Base-by-base conservation (phyloP, 352 stramenopile genomes). In the Paralagenidium karlingii region DNA sequence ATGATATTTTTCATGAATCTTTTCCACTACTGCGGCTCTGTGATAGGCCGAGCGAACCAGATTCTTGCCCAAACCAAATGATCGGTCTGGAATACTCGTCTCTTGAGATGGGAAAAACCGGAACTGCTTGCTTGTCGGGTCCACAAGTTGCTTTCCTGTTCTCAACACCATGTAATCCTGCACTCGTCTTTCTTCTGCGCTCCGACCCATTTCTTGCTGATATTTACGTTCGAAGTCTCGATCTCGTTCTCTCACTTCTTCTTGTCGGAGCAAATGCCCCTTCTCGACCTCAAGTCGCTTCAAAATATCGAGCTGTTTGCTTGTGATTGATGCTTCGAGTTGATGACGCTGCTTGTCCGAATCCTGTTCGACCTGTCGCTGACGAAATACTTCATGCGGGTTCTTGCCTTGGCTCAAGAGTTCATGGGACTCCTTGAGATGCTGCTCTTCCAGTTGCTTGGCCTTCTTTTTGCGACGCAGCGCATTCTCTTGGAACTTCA, bases 31-130 rank as follows among this genome's bases (percentile, higher is more conserved):
- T 5, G 45, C 34, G 9, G 50, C 34, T 1, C 67, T 56, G 20
- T 81, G 67, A 8, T 58, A 51, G 1, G 45, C 7, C 1, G 37
- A 60, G 18, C 74, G 54, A 1, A 81, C 57, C 2, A 67, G 48
- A 18, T 70, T 77, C 12, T 45, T 58, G 2, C 77, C 77, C 0
- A 84, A 43, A 0, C 79, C 79, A 43, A 92, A 89, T 25, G 56
- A 82, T 22, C 64, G 25, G 46, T 88, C 76, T 24, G 71, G 70
- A 10, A 89, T 60, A 3, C 54, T 65, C 0, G 77, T 89, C 29
- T 85, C 71, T 41, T 87, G 74, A 2, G 69, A 84, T 7, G 74
- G 69, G 40, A 77, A 82, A 0, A 82, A 52, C 0, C 69, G 69
- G 8, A 81, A 68, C 2, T 54, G 38, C 38, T 80, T 82, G 6